phyloP scores from a whole-genome alignment of 2,329 filamentous ascomycete genomes.

The Ceratocystis colombiana region DNA sequence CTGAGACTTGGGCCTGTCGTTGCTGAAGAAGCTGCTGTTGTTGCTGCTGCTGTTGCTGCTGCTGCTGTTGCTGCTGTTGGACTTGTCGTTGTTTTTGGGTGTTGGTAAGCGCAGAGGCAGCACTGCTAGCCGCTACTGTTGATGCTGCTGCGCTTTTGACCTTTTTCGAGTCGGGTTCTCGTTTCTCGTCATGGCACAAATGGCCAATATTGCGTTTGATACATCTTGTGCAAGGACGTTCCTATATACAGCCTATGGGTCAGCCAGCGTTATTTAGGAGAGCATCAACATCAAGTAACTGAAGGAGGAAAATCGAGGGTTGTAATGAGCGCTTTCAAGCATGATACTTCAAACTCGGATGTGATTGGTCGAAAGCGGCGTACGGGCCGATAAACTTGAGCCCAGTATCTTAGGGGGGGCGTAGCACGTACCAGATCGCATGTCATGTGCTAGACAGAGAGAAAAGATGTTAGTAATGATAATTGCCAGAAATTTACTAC shows the following conservation, averaged over 20 bases:
- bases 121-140: slow-evolving; percentile 4
- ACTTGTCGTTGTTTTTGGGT: slow-evolving; percentile 31
- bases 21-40: slow-evolving; percentile 31
- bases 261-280: too few relatives aligned
- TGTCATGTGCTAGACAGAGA: slow-evolving; percentile 63
- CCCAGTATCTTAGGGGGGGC: neutral
- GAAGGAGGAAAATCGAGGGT: slow-evolving; percentile 28
- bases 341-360: neutral
- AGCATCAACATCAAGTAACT: slow-evolving; percentile 11
- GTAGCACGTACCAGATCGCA: slow-evolving; percentile 68
- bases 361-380: neutral
- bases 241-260: slow-evolving; percentile 41
- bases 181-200: slow-evolving; percentile 93
- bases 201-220: slow-evolving; percentile 98
- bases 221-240: slow-evolving; percentile 92
- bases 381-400: neutral
- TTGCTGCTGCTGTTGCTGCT: slow-evolving; percentile 30
- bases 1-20: slow-evolving; percentile 7
- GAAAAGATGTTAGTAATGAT: slow-evolving; percentile 12
- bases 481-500: neutral
- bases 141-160: slow-evolving; percentile 54
- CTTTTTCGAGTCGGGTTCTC: slow-evolving; percentile 73
- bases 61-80: slow-evolving; percentile 30
- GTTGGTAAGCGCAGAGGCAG: neutral
- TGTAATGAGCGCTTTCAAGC: neutral